Evolutionary conservation across 768 basidiomycete genomes (phyloP), one percentile per base, ranked within the genome.

Genomic region (Polyporus arcularius): DNA sequence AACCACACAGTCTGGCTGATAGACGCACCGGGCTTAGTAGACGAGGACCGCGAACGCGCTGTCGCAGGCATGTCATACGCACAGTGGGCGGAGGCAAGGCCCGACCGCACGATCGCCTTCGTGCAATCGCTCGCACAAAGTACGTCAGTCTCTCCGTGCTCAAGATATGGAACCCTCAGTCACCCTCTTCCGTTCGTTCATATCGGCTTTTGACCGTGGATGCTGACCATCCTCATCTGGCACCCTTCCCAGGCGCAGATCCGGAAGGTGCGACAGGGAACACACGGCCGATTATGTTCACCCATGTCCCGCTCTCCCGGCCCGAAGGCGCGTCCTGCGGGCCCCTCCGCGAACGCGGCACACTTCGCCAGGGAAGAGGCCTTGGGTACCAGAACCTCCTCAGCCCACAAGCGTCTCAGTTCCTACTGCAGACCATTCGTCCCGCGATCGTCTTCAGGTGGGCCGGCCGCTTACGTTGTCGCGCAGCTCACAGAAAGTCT

Each of bases 251-350:
- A 53, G 52, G 38, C 46, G 47, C 43, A 50, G 50, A 56, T 56
- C 58, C 32, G 21, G 46, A 48, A 48, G 12, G 21, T 16, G 9
- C n/a, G 3, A 16, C 55, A 18, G 61, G 53, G 57, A 64, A 57
- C 18, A 74, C 80, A 39, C 88, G 90, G 0, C 73, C 82, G n/a
- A 76, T 96, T 21, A 76, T 96, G 31, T 84, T 97, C 59, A 88
- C 84, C 2, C 96, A 98, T 70, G 93, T 98, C 50, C 96, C 96
- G n/a, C 82, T 98, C 9, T 84, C 84, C 45, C 81, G 96, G 43
- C 84, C 87, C 3, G 84, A 85, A 42, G 80, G 80, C 6, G 80
- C 86, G 2, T 68, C 76, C 18, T 98, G 96, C 71, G 95, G 96
- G 11, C 86, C 88, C 0, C 71, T 85, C 21, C 83, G 94, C 48